Evolutionary conservation across 2,329 filamentous ascomycete species (phyloP).

Genomic region (Aotearoamyces nothofagi): DNA sequence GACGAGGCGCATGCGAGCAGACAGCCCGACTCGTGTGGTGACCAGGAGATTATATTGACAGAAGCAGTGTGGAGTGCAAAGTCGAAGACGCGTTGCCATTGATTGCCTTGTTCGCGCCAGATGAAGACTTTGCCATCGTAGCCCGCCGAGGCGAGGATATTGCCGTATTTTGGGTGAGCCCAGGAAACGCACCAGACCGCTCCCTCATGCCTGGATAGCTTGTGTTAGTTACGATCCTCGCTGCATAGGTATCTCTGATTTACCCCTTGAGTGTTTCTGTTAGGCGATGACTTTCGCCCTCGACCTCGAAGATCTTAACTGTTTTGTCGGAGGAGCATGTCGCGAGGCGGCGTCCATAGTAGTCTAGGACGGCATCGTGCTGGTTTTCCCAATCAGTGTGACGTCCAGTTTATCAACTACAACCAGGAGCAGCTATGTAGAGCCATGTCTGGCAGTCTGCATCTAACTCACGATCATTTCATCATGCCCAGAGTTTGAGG

Average conservation of each 20-base stretch:
- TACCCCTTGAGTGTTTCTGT: constrained; percentile 92
- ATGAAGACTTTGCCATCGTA: constrained; percentile 98
- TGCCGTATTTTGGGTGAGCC: constrained; percentile 97
- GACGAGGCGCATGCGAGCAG: constrained; percentile 88
- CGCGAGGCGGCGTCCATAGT: constrained; percentile 90
- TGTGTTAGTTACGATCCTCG: constrained; percentile 1
- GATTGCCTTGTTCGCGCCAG: constrained; percentile 72
- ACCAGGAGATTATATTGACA: constrained; percentile 94
- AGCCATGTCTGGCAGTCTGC: background rate
- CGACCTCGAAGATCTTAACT: constrained; percentile 98
- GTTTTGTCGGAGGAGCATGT: constrained; percentile 97
- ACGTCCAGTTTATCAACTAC: background rate
- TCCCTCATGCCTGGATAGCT: constrained; percentile 63
- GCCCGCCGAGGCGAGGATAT: constrained; percentile 85
- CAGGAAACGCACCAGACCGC: constrained; percentile 97
- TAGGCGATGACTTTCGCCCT: constrained; percentile 79
- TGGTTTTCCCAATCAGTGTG: constrained; percentile 25
- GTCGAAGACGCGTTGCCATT: constrained; percentile 81
- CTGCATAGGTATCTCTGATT: constrained; percentile 10
- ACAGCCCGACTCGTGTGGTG: constrained; percentile 91
- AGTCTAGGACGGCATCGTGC: constrained; percentile 98
- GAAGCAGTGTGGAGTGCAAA: constrained; percentile 88
- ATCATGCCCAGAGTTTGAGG: constrained; percentile 83
- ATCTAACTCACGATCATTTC: constrained; percentile 90
- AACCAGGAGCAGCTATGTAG: background rate